Evolutionary conservation across 2,329 filamentous ascomycete genomes (phyloP).

Genomic region (Colletotrichum paranaense): DNA sequence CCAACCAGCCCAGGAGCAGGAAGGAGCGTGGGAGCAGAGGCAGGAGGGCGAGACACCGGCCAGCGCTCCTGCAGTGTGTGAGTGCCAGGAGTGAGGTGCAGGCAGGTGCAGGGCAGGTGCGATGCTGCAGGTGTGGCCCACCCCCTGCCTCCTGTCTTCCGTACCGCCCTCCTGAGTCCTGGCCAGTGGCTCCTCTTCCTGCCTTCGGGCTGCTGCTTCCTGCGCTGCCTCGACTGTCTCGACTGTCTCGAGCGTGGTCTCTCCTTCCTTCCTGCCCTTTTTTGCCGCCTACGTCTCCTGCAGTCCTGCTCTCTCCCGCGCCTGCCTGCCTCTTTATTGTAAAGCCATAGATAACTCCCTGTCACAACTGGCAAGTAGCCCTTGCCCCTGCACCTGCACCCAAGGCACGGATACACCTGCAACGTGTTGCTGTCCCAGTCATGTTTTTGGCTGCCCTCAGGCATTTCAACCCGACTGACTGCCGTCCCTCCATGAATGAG

Average conservation of each 20-base stretch:
- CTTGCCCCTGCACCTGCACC: constrained; percentile 1
- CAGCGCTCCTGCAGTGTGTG: not conserved
- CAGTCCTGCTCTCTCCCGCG: not conserved
- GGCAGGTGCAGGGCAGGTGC: not conserved
- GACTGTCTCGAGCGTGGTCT: too few species aligned
- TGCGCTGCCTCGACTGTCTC: not conserved
- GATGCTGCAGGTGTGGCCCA: constrained; percentile 4
- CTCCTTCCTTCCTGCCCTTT: not conserved
- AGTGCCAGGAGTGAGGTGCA: not conserved
- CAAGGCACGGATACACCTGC: not conserved
- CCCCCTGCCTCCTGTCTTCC: constrained; percentile 5
- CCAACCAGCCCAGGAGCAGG: not conserved
- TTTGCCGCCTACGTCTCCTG: not conserved
- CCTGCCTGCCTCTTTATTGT: not conserved
- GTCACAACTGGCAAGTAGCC: not conserved
- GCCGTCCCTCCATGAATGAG: not conserved
- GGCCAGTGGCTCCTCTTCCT: not conserved
- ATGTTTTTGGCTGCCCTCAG: not conserved
- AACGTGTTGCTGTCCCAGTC: not conserved
- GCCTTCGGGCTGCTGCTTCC: not conserved
- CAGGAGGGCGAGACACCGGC: not conserved
- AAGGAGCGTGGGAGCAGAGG: not conserved
- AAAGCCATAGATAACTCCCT: not conserved
- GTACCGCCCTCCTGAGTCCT: not conserved
- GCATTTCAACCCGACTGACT: not conserved